Evolutionary conservation across 176 grass and related monocot genomes (phyloP), one percentile per base, ranked within the genome.

Genomic region (Oropetium thomaeum): DNA sequence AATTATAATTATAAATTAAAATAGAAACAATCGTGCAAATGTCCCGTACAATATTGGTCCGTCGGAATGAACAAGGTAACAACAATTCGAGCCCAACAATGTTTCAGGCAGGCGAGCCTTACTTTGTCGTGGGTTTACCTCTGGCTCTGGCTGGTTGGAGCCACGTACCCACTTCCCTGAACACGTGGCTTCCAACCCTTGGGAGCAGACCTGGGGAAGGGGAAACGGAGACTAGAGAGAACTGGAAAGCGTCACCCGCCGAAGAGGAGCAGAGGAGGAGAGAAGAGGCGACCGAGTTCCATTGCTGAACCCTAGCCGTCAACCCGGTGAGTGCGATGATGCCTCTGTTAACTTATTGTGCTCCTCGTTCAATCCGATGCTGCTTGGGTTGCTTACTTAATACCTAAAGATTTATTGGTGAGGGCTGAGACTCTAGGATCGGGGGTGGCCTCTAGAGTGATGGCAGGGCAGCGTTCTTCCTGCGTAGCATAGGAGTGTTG

Each of bases 221-320:
- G 0, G 23, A 58, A 7, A 58, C n/a, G n/a, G 55, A 14, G 51
- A 73, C n/a, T 1, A 44, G 0, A 43, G 16, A 37, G 55, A 23
- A 47, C 3, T 23, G n/a, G 19, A 30, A 38, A 6, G 52, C 26
- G n/a, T n/a, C n/a, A n/a, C n/a, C n/a, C n/a, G 49, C 20, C 28
- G 28, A 47, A 47, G 48, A 68, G 42, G 45, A 4, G 45, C 8
- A 26, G 25, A 72, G 54, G 26, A 27, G 40, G 41, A 14, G 58
- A 34, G 55, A 49, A 81, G 29, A 23, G 44, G 16, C 58, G 35
- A 20, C 27, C 17, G 74, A 79, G 31, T 47, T 53, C 45, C 74
- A 26, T 17, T 31, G 62, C 66, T 51, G 48, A 20, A 22, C 57
- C 60, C 17, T 5, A 28, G 29, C 57, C 72, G 13, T 26, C 45